Evolutionary conservation across 768 basidiomycete genomes (phyloP).

Genomic region (Amanita pallidorosea): DNA sequence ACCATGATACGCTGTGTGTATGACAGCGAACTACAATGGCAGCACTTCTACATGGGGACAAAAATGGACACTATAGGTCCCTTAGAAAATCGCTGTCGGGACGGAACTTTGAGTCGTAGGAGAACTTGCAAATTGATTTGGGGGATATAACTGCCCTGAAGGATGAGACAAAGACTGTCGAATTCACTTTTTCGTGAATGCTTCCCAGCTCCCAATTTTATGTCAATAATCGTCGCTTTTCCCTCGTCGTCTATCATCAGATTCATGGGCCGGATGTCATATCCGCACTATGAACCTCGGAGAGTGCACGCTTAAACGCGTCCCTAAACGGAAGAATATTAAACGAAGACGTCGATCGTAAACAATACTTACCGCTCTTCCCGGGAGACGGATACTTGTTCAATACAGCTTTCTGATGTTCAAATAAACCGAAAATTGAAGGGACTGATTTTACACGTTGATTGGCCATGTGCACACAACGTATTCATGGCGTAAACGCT

Average conservation of each 20-base stretch:
- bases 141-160: background rate
- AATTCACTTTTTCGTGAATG: background rate
- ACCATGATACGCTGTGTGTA: no score
- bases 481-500: background rate
- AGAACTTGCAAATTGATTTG: background rate
- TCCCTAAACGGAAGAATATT: background rate
- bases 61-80: background rate
- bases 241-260: background rate
- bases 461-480: background rate
- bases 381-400: background rate
- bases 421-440: background rate
- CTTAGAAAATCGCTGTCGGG: background rate
- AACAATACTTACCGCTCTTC: background rate
- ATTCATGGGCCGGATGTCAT: background rate
- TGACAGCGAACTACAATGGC: no score
- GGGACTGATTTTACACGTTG: background rate
- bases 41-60: no score
- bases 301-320: background rate
- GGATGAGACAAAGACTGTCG: background rate
- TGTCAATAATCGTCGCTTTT: background rate
- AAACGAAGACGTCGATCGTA: no score
- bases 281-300: background rate
- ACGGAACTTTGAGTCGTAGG: background rate
- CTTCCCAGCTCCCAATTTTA: background rate
- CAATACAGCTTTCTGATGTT: background rate